Evolutionary conservation across 768 basidiomycete species (phyloP).

Genomic region (Hysterangium stoloniferum): DNA sequence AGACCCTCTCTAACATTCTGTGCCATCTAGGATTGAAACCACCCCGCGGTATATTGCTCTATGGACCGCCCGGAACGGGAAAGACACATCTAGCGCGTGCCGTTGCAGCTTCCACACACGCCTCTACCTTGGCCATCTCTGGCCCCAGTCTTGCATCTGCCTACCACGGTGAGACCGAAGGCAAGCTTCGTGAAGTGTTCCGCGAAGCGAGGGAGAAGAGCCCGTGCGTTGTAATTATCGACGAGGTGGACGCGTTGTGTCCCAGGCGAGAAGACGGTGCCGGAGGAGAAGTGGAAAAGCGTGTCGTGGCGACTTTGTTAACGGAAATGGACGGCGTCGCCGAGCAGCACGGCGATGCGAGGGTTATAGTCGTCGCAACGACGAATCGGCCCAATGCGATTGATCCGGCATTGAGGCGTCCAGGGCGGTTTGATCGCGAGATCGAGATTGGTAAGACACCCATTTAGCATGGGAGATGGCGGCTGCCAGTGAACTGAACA

Average conservation of each 20-base stretch:
- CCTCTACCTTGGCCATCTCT: conserved; percentile 88
- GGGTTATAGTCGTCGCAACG: conserved; percentile 92
- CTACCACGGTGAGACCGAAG: conserved; percentile 96
- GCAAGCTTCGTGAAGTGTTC: conserved; percentile 84
- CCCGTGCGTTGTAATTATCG: conserved; percentile 90
- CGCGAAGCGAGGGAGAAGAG: conserved; percentile 70
- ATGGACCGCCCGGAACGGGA: conserved; percentile 96
- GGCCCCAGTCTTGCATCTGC: conserved; percentile 93
- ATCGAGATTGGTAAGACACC: conserved; percentile 76
- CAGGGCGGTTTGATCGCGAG: conserved; percentile 90
- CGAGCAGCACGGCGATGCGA: conserved; percentile 36
- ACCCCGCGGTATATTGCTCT: conserved; percentile 88
- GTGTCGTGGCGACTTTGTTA: conserved; percentile 90
- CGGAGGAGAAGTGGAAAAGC: conserved; percentile 91
- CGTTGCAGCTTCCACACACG: conserved; percentile 80
- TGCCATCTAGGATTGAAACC: conserved; percentile 87
- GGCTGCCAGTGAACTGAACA: no score
- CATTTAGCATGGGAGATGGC: not conserved
- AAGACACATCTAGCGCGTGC: conserved; percentile 96
- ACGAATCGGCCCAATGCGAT: conserved; percentile 95
- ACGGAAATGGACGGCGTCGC: conserved; percentile 84
- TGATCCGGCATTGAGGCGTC: conserved; percentile 83
- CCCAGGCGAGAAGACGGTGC: conserved; percentile 84
- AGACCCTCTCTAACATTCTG: conserved; percentile 8
- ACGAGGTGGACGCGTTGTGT: conserved; percentile 93